Base-by-base conservation (phyloP, 176 grass and related monocot genomes). In the Echinochloa phyllopogon region DNA sequence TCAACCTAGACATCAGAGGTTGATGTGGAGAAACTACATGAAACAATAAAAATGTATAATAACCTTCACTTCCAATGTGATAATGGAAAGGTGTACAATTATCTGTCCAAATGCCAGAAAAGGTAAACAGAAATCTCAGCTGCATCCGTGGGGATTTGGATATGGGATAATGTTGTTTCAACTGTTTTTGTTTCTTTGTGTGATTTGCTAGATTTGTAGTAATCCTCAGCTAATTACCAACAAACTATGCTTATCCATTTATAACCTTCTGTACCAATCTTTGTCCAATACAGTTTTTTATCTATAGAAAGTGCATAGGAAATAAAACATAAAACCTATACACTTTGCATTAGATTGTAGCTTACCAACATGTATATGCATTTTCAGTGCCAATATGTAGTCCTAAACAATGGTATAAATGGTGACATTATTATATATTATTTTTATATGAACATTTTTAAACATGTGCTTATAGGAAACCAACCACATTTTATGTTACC, bases 251-350 rank as follows among this genome's bases (percentile, higher is more conserved):
- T 74, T 51, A 16, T 74, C 24, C 25, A 74, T 63, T 29, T 33
- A 15, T 63, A 63, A 25, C 57, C 4, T 59, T 23, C 4, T 25
- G 14, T 51, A 25, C 23, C 21, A 4, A 9, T 60, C 44, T 71
- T 72, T 71, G n/a, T 71, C n/a, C 42, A 24, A 5, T 45, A 70
- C 39, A 70, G 21, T 72, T 72, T 72, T 15, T 74, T 74, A 36
- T 18, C 70, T 51, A 5, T 36, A 3, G 20, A 48, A 49, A 64
- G 42, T 63, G 58, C 4, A 79, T 2, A 13, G 16, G 58, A 1
- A 33, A 33, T 33, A 33, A 63, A 48, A 79, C 5, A 78, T 36
- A 65, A 49, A 49, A 7, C 15, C 9, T 49, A 6, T 9, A 64
- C 58, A 21, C 41, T 63, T 49, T 33, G 10, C 41, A 78, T 15